These are phyloP conservation scores for Xerocomus brunneocitrinus DNA, from an alignment of 768 basidiomycete species.

Conservation along the genomic window DNA sequence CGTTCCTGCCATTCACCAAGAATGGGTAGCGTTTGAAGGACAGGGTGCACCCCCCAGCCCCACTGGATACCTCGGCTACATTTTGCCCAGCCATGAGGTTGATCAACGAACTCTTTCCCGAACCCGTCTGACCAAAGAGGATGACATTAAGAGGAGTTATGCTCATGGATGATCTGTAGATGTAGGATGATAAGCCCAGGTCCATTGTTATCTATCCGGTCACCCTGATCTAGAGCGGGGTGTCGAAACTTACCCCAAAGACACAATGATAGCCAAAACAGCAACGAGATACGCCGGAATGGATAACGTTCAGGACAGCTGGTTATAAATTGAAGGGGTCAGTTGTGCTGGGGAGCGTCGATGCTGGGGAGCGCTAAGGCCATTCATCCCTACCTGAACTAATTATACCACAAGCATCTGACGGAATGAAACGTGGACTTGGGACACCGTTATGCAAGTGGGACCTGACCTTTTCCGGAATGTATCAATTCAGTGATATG, in stretches of 20 bases:
- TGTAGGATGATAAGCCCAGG: not conserved
- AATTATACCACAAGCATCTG: too few species aligned
- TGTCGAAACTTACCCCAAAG: not conserved
- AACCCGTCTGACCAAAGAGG: not conserved
- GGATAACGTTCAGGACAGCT: not conserved
- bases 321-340: not conserved
- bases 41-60: not conserved
- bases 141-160: not conserved
- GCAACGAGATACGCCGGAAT: not conserved
- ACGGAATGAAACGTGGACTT: not conserved
- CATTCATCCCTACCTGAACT: too few species aligned
- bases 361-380: not conserved
- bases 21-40: not conserved
- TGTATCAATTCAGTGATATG: not conserved
- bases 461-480: not conserved
- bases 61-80: not conserved
- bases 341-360: not conserved
- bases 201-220: too few species aligned
- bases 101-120: not conserved
- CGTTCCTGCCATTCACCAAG: not conserved
- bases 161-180: not conserved
- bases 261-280: not conserved
- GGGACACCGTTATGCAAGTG: not conserved
- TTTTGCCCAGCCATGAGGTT: not conserved
- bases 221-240: too few species aligned